Evolutionary conservation across 2,329 filamentous ascomycete genomes (phyloP), one percentile per base, ranked within the genome.

Genomic region (Simplicillium sp.): DNA sequence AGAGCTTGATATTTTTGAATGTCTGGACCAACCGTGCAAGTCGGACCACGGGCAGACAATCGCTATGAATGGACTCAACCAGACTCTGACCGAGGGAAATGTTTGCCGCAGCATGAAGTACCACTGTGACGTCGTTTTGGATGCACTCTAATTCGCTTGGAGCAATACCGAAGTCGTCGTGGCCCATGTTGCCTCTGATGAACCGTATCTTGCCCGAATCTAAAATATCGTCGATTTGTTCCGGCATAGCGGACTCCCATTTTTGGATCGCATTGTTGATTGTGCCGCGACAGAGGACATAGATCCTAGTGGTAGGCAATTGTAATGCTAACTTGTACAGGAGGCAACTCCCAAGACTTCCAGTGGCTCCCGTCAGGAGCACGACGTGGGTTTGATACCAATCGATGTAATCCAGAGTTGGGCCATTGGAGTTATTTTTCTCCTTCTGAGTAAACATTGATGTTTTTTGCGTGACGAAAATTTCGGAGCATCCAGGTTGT

Each of bases 141-240:
- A 39, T 29, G 29, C 16, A 11, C 11, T 34, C 13, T 14, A 39
- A 14, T 9, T 39, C 37, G 14, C 11, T 6, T 15, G 37, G 11
- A 34, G 33, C 31, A 4, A 39, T 17, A 5, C 31, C 38, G 28
- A 34, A 39, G 17, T 16, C 31, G 3, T 39, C 31, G n/a, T 34
- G 11, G 12, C 34, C 13, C 38, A 39, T 39, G 16, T 39, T 16
- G 15, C 38, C 38, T 16, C 34, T 7, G 29, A 39, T 34, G 29
- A 29, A 39, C 29, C 34, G 16, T 11, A 39, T 18, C 17, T 39
- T 39, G 2, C 38, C 38, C 8, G 38, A 39, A 34, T 39, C 38
- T 28, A 39, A 14, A 3, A 39, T 39, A 2, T 39, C 38, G 38
- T 39, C 38, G 28, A 39, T 34, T n/a, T 39, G 38, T 9, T 39